Evolutionary conservation across 2,329 filamentous ascomycete genomes (phyloP).

Genomic region (Geosmithia flava): DNA sequence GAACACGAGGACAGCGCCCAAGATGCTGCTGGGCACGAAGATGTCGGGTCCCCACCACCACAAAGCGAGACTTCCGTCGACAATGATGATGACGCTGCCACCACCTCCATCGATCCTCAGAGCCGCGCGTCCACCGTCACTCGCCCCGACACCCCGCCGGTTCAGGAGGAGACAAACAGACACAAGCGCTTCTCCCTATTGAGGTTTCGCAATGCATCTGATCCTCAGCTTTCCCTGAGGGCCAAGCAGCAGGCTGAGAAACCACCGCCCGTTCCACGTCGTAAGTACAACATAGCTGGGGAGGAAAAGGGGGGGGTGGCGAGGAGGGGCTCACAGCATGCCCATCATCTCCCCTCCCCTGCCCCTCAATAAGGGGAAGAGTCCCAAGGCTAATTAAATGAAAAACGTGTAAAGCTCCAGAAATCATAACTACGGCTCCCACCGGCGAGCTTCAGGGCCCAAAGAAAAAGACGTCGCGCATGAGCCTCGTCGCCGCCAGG

Average conservation of each 20-base stretch:
- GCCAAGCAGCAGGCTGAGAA: slow-evolving; percentile 56
- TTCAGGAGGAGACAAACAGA: slow-evolving; percentile 42
- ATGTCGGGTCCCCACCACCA: slow-evolving; percentile 1
- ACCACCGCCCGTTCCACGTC: slow-evolving; percentile 44
- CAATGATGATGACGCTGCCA: slow-evolving; percentile 1
- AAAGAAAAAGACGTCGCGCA: slow-evolving; percentile 43
- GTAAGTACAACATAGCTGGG: slow-evolving; percentile 22
- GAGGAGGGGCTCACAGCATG: neutral
- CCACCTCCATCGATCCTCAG: slow-evolving; percentile 4
- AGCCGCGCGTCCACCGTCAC: slow-evolving; percentile 11
- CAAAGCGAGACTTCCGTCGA: slow-evolving; percentile 1
- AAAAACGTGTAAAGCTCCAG: slow-evolving; percentile 33
- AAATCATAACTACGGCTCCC: slow-evolving; percentile 87
- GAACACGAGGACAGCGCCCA: slow-evolving; percentile 20
- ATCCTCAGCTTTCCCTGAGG: slow-evolving; percentile 71
- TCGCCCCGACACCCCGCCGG: slow-evolving; percentile 34
- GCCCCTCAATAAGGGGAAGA: neutral
- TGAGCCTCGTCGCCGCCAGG: slow-evolving; percentile 38
- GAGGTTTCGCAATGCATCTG: slow-evolving; percentile 83
- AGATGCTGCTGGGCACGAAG: neutral
- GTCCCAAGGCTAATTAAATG: neutral
- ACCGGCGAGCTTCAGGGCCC: slow-evolving; percentile 48
- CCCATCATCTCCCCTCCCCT: neutral
- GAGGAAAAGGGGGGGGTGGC: neutral
- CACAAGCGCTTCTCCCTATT: slow-evolving; percentile 58